Evolutionary conservation across 345 rosid species (phyloP).

Genomic region (Gossypium stocksii): DNA sequence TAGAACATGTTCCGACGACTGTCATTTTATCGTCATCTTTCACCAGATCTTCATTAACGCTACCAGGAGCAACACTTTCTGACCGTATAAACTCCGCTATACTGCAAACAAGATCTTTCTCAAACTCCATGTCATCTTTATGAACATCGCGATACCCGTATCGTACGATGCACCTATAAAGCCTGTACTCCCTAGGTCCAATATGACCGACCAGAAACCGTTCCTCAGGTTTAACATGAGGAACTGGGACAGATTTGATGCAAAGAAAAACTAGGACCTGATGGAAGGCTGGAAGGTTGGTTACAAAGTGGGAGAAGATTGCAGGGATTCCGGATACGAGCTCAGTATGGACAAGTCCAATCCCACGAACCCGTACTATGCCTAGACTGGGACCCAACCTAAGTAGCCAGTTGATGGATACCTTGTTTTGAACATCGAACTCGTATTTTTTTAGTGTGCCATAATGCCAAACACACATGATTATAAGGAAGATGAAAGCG

Average conservation of each 20-base stretch:
- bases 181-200: constrained; percentile 70
- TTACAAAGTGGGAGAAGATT: constrained; percentile 94
- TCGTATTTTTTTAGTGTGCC: constrained; percentile 80
- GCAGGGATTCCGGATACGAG: constrained; percentile 93
- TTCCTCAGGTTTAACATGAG: constrained; percentile 83
- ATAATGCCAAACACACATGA: constrained; percentile 91
- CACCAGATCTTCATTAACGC: constrained; percentile 23
- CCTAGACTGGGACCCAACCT: constrained; percentile 80
- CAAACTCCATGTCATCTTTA: constrained; percentile 86
- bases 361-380: constrained; percentile 80
- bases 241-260: constrained; percentile 91
- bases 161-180: constrained; percentile 88
- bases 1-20: constrained; percentile 73
- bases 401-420: constrained; percentile 85
- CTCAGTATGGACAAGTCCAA: constrained; percentile 89
- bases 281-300: constrained; percentile 97
- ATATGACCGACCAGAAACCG: constrained; percentile 77
- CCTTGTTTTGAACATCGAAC: constrained; percentile 90
- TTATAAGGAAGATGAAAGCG: constrained; percentile 59
- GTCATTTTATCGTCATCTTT: constrained; percentile 61
- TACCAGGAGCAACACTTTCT: constrained; percentile 23
- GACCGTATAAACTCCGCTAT: constrained; percentile 79
- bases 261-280: constrained; percentile 91
- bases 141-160: constrained; percentile 89
- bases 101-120: constrained; percentile 83